These are phyloP conservation scores for Stemphylium beticola DNA, from an alignment of 2,329 filamentous ascomycete species.

Conservation along the genomic window DNA sequence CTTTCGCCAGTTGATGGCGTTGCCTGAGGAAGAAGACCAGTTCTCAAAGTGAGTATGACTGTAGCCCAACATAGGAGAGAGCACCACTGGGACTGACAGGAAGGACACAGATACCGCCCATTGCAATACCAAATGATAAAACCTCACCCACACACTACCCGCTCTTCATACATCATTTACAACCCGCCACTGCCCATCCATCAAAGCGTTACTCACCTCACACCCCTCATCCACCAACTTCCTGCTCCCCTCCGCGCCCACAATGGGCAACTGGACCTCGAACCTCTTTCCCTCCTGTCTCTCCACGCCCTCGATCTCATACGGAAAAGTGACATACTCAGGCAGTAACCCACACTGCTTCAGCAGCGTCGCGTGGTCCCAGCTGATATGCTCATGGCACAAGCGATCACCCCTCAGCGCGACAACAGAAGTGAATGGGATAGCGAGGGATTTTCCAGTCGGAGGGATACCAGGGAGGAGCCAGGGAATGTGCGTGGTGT, in stretches of 20 bases:
- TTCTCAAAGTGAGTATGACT: too few relatives aligned
- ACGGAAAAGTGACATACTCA: constrained; percentile 68
- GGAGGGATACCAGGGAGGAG: constrained; percentile 45
- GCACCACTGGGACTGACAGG: neutral
- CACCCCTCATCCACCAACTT: constrained; percentile 60
- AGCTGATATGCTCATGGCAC: constrained; percentile 73
- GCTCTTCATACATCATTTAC: constrained; percentile 31
- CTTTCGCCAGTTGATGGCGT: too few relatives aligned
- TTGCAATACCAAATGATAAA: neutral
- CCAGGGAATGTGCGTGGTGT: constrained; percentile 44
- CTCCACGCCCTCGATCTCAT: constrained; percentile 35
- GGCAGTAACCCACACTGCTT: constrained; percentile 68
- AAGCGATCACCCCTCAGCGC: constrained; percentile 72
- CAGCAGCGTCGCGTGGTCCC: constrained; percentile 71
- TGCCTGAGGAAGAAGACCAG: too few relatives aligned
- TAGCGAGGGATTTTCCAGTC: constrained; percentile 50
- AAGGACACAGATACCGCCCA: neutral
- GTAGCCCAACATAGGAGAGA: too few relatives aligned
- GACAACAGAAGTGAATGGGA: constrained; percentile 70
- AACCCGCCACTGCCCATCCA: constrained; percentile 42
- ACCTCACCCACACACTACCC: too few relatives aligned
- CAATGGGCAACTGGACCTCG: constrained; percentile 68
- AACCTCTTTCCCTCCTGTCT: constrained; percentile 52
- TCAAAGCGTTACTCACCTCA: constrained; percentile 64
- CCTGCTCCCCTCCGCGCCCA: constrained; percentile 60